Evolutionary conservation across 176 grass and related monocot species (phyloP).

Genomic region (Cenchrus purpureus): DNA sequence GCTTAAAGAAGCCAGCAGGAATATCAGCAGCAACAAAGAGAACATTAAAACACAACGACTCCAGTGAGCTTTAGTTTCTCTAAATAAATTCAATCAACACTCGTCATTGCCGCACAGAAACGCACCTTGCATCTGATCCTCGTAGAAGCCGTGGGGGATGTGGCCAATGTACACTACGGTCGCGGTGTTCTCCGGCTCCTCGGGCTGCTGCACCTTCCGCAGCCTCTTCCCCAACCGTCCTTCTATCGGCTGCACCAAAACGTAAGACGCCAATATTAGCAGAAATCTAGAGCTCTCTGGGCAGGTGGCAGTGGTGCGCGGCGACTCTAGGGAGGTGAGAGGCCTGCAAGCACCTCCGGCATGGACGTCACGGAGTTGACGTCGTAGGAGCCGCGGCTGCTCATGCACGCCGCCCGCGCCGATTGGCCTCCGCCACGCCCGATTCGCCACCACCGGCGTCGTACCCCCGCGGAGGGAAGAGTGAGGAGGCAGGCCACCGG

Average conservation of each 20-base stretch:
- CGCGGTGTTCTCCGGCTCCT: constrained; percentile 63
- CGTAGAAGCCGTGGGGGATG: constrained; percentile 95
- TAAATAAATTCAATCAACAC: background rate
- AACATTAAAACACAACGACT: background rate
- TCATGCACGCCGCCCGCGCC: too few relatives aligned
- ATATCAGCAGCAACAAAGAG: background rate
- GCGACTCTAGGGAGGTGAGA: too few relatives aligned
- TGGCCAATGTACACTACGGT: constrained; percentile 87
- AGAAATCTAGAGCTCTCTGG: too few relatives aligned
- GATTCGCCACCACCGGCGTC: too few relatives aligned
- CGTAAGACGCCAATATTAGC: background rate
- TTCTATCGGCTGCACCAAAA: constrained; percentile 66
- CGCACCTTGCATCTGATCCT: constrained; percentile 90
- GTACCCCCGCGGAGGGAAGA: too few relatives aligned
- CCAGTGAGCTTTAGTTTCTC: background rate
- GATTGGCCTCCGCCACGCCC: too few relatives aligned
- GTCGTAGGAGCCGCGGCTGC: too few relatives aligned
- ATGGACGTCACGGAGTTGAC: too few relatives aligned
- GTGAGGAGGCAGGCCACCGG: too few relatives aligned
- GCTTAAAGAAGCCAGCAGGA: constrained; percentile 76
- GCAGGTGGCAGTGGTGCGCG: too few relatives aligned
- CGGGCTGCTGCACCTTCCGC: constrained; percentile 46
- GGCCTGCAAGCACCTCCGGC: too few relatives aligned
- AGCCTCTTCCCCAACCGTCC: constrained; percentile 48
- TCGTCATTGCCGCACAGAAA: background rate